Base-by-base conservation (phyloP, 2,329 filamentous ascomycete genomes). In the Pseudopithomyces maydicus region DNA sequence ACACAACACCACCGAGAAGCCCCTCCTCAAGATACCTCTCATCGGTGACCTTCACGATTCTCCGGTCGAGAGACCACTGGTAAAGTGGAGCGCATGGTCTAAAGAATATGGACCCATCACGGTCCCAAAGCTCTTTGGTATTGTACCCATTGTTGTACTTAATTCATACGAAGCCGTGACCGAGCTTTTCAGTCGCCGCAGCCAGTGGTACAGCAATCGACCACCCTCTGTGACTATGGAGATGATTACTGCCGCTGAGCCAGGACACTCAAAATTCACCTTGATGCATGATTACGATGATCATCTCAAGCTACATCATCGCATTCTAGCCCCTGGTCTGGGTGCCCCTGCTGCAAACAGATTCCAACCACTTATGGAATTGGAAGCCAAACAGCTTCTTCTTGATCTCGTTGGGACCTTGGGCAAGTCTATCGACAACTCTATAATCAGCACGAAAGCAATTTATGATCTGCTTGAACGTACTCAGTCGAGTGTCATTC, bases 251-350 rank as follows among this genome's bases (percentile, higher is more conserved):
- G 26, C 17, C 10, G 44, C 44, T 7, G 44, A n/a, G 20, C 29
- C 44, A 20, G 44, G 44, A 47, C 44, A 26, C 29, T 33, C 44
- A 32, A 35, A 19, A 35, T 47, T 47, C 10, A 47, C 44, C 44
- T 20, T 47, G 44, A 47, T 47, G 44, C 44, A 47, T 29, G 44
- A 47, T n/a, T 47, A 47, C 20, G 44, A 47, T 19, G 44, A 47
- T n/a, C 44, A 47, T 35, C 44, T 47, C 6, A 47, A 47, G 44
- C 29, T 35, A 12, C 44, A 47, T 17, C 44, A 47, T 12, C 44
- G 44, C 29, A 35, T 47, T 26, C 29, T 47, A 15, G 33, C 44
- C 2, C 29, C 44, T 7, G 35, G 44, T 47, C 29, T 47, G 44
- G 44, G 44, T 14, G 44, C 44, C 11, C 26, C 44, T 17, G 44